phyloP scores from a whole-genome alignment of 768 basidiomycete species.

The Daedaleopsis nitida region DNA sequence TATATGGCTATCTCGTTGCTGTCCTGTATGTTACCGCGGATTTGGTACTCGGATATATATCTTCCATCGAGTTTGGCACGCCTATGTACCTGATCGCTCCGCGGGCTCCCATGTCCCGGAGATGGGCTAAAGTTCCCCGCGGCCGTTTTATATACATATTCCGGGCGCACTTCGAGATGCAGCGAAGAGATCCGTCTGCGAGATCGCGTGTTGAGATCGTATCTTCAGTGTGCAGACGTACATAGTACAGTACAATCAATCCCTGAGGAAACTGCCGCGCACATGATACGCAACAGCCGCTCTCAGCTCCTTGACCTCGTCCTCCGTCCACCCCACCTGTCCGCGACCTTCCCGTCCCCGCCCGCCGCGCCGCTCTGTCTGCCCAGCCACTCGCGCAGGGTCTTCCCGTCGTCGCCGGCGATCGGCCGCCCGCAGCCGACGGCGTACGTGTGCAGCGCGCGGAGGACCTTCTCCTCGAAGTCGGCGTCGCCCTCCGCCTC shows the following conservation, averaged over 20 bases:
- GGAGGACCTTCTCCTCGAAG: slow-evolving; percentile 65
- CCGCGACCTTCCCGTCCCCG: slow-evolving; percentile 25
- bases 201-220: too few relatives aligned
- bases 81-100: too few relatives aligned
- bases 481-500: slow-evolving; percentile 62
- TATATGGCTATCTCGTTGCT: not conserved
- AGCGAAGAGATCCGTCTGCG: too few relatives aligned
- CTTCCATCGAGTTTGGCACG: too few relatives aligned
- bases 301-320: slow-evolving; percentile 20
- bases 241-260: too few relatives aligned
- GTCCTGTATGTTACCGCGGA: not conserved
- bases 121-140: too few relatives aligned
- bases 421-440: slow-evolving; percentile 39
- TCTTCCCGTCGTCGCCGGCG: slow-evolving; percentile 29
- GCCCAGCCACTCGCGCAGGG: slow-evolving; percentile 32
- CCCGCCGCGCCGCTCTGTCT: slow-evolving; percentile 20
- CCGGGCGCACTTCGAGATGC: too few relatives aligned
- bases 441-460: slow-evolving; percentile 60
- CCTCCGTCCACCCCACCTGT: slow-evolving; percentile 32
- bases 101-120: too few relatives aligned
- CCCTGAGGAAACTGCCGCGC: too few relatives aligned
- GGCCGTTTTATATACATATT: too few relatives aligned
- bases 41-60: not conserved
- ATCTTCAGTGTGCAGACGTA: too few relatives aligned
- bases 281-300: slow-evolving; percentile 16